Conservation (phyloP, 2,329 filamentous ascomycete genomes). For the Calonectria multiphialidica region DNA sequence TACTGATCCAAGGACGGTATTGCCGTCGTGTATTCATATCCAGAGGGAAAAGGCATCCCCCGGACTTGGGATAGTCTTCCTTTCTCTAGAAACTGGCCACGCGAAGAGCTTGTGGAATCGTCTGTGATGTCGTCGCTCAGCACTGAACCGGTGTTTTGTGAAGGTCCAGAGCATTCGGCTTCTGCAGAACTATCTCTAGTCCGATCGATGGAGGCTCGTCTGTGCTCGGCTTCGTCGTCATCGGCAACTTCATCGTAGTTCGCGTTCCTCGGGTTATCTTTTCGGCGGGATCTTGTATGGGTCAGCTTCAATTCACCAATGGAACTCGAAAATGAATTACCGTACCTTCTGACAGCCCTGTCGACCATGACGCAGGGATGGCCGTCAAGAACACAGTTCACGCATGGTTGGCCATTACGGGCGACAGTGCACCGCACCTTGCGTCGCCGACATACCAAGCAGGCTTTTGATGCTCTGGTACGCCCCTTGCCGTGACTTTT, state of each 20-base stretch:
- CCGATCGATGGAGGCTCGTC: background rate
- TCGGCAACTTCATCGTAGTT: background rate
- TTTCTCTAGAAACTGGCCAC: too few species aligned
- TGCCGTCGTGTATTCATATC: background rate
- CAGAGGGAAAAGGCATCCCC: background rate
- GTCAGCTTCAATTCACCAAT: background rate
- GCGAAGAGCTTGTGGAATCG: background rate
- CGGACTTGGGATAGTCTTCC: background rate
- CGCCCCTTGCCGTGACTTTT: background rate
- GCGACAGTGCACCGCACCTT: background rate
- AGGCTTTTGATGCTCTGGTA: background rate
- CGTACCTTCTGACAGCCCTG: background rate
- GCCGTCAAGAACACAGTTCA: background rate
- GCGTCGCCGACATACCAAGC: background rate
- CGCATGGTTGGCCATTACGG: background rate
- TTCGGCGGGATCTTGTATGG: background rate
- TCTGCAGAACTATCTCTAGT: background rate
- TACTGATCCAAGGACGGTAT: background rate
- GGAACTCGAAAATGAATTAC: background rate
- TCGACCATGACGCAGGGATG: background rate
- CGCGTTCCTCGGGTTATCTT: background rate
- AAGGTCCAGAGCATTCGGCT: background rate
- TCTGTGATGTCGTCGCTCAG: background rate
- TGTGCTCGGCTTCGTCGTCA: background rate
- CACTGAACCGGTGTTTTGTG: background rate